Conservation (phyloP, 2,329 filamentous ascomycete genomes). For the Talaromyces islandicus region DNA sequence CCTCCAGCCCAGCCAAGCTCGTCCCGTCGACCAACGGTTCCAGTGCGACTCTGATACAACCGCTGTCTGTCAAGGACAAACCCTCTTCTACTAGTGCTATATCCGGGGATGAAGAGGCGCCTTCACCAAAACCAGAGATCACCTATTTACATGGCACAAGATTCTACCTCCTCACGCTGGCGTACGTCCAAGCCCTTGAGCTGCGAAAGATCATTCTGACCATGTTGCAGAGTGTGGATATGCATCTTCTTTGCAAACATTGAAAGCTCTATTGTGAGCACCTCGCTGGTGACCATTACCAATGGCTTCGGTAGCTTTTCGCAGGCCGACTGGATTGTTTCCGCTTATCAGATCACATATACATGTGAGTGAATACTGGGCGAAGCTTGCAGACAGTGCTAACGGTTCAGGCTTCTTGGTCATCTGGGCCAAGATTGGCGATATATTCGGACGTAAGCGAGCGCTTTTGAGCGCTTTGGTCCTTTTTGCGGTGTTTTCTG, state of each 20-base stretch:
- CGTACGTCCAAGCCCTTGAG: not conserved
- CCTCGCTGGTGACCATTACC: constrained; percentile 28
- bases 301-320: constrained; percentile 26
- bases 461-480: constrained; percentile 18
- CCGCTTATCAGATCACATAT: constrained; percentile 29
- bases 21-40: not conserved
- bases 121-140: not conserved
- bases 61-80: not conserved
- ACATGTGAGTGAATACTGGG: constrained; percentile 17
- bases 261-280: constrained; percentile 31
- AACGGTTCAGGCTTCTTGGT: constrained; percentile 20
- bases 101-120: not conserved
- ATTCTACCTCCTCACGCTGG: not conserved
- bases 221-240: not conserved
- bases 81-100: not conserved
- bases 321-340: constrained; percentile 30
- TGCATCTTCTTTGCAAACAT: constrained; percentile 24
- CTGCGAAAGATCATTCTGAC: not conserved
- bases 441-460: constrained; percentile 26
- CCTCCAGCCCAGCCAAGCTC: not conserved
- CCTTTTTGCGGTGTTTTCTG: constrained; percentile 26
- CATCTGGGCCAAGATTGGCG: constrained; percentile 27
- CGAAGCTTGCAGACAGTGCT: not conserved
- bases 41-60: not conserved
- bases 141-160: not conserved